These are phyloP conservation scores for Coemansia sp. DNA, from an alignment of 192 early-diverging fungal genomes.

Conservation along the genomic window DNA sequence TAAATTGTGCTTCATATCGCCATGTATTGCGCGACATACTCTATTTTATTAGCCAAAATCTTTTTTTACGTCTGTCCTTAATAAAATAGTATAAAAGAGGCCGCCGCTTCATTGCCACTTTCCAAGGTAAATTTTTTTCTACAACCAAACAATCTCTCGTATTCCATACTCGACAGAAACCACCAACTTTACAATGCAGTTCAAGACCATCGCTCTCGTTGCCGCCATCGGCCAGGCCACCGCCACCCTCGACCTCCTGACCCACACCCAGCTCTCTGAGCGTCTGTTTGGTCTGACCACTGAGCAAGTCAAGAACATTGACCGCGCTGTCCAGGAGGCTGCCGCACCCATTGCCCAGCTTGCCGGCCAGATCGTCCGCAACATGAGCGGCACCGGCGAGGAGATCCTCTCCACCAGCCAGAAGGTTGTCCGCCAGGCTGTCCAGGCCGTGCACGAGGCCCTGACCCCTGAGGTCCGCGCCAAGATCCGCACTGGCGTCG, in stretches of 20 bases:
- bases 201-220: conserved; percentile 51
- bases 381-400: conserved; percentile 51
- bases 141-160: neutral
- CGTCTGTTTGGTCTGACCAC: conserved; percentile 52
- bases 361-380: conserved; percentile 53
- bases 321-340: conserved; percentile 54
- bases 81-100: conserved; percentile 5
- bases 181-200: conserved; percentile 34
- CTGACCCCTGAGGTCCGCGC: conserved; percentile 53
- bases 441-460: conserved; percentile 53
- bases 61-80: neutral
- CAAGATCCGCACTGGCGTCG: conserved; percentile 54
- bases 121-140: neutral
- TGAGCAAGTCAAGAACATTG: conserved; percentile 56
- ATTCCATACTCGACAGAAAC: conserved; percentile 11
- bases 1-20: conserved; percentile 6
- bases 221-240: conserved; percentile 52
- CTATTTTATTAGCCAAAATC: neutral
- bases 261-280: conserved; percentile 53
- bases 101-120: neutral
- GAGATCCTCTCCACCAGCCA: conserved; percentile 51
- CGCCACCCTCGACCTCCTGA: conserved; percentile 54
- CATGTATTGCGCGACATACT: neutral
- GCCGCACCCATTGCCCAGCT: conserved; percentile 53
- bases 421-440: conserved; percentile 55